These are phyloP conservation scores for Aspergillus sergii DNA, from an alignment of 2,329 filamentous ascomycete genomes.

Conservation along the genomic window DNA sequence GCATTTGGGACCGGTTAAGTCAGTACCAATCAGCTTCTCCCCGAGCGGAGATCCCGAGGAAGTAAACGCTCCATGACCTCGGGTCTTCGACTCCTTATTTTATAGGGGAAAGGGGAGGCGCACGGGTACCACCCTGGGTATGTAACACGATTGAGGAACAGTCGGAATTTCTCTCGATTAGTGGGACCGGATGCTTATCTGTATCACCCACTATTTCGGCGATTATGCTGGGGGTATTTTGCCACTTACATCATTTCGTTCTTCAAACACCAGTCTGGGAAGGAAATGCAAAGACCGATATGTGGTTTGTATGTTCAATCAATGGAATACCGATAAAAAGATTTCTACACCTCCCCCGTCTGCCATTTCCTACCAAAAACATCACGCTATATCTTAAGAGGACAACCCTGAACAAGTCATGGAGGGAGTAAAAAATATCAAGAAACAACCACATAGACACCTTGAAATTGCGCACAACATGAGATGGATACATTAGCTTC, in stretches of 20 bases:
- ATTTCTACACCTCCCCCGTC: neutral
- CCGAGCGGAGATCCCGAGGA: neutral
- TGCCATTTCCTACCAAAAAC: neutral
- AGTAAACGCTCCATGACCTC: neutral
- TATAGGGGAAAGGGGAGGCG: neutral
- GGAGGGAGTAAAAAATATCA: slow-evolving; percentile 10
- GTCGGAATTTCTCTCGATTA: neutral
- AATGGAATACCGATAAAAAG: neutral
- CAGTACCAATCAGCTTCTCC: neutral
- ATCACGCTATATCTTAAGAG: neutral
- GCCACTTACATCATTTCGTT: neutral
- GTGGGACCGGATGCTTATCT: neutral
- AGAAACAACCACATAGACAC: slow-evolving; percentile 9
- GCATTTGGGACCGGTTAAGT: neutral
- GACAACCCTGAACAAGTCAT: neutral
- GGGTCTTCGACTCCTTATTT: neutral
- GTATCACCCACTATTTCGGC: neutral
- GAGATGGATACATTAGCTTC: slow-evolving; percentile 11
- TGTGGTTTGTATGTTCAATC: neutral
- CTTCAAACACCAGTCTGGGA: neutral
- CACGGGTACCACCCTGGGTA: neutral
- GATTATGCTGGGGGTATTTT: neutral
- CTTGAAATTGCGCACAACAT: slow-evolving; percentile 4
- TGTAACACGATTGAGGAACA: neutral
- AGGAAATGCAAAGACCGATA: neutral